Evolutionary conservation across 1,139 yeast species (phyloP).

Genomic region (Arxiozyma telluris): DNA sequence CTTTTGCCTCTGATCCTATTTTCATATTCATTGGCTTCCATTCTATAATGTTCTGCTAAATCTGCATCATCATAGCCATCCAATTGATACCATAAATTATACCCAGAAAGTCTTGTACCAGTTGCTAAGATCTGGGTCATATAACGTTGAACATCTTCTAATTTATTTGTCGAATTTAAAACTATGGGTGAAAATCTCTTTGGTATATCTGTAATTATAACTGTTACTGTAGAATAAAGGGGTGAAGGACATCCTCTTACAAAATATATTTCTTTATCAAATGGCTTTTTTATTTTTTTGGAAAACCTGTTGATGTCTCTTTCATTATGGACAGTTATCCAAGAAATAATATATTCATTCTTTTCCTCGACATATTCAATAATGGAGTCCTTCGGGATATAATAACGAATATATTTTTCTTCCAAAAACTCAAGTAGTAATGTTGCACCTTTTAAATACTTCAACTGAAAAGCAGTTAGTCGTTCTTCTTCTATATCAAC

Average conservation of each 20-base stretch:
- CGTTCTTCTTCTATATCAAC: conserved; percentile 35
- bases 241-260: conserved; percentile 34
- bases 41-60: conserved; percentile 33
- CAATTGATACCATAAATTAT: conserved; percentile 74
- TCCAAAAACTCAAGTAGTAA: conserved; percentile 80
- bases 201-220: conserved; percentile 57
- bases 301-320: conserved; percentile 21
- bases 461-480: conserved; percentile 67
- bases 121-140: conserved; percentile 55
- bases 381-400: conserved; percentile 66
- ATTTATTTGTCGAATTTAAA: conserved; percentile 54
- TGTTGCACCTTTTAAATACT: conserved; percentile 59
- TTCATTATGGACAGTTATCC: conserved; percentile 27
- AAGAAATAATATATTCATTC: conserved; percentile 26
- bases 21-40: conserved; percentile 32
- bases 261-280: conserved; percentile 18
- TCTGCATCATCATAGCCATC: conserved; percentile 68
- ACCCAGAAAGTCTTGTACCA: conserved; percentile 55
- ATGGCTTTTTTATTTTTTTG: conserved; percentile 11
- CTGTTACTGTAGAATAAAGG: conserved; percentile 54
- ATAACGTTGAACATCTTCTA: conserved; percentile 44
- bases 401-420: conserved; percentile 63
- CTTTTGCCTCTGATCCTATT: conserved; percentile 33
- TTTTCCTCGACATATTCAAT: conserved; percentile 45
- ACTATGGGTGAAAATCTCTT: conserved; percentile 59